Evolutionary conservation across 2,329 filamentous ascomycete genomes (phyloP), one percentile per base, ranked within the genome.

Genomic region (Phaeosphaeriaceae sp.): DNA sequence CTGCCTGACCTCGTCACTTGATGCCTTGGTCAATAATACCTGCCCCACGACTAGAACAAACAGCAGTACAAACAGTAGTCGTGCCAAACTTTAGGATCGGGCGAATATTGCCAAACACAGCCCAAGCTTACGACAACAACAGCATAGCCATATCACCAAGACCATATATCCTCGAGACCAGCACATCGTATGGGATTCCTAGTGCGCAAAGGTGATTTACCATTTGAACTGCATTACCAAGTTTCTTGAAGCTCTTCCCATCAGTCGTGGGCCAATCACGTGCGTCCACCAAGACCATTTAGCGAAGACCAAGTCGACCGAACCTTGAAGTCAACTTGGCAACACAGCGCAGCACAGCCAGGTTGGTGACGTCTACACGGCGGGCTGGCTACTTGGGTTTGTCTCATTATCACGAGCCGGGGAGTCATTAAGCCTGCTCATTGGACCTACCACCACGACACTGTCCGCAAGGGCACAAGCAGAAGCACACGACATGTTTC

Each of bases 281-380:
- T 64, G 61, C 25, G 19, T 57, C 60, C 60, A 63, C 67, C 64
- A 70, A 69, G 67, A 46, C 33, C 17, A 47, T 27, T 50, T 65
- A 63, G 60, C 56, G 56, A 51, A 55, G 13, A 36, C 59, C 56
- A 64, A 69, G 65, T 54, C 48, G 48, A 53, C 49, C 51, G 44
- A 31, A 44, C 40, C 45, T 25, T 56, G 51, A 53, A 22, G 46
- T 46, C 44, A 46, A 25, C 66, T 71, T 65, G 65, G 68, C 68
- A 48, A 49, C 31, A 54, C 22, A 51, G 42, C 42, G n/a, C 46
- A 62, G 58, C 68, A 69, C 68, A 71, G 68, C 68, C 62, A 61
- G 57, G 49, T 45, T 55, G 66, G 58, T 69, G 66, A 71, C 67
- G 67, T 70, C 49, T 61, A 60, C 59, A 61, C 45, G 50, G 20